Conservation (phyloP, 352 stramenopile genomes). For the Aphanomyces euteiches region DNA sequence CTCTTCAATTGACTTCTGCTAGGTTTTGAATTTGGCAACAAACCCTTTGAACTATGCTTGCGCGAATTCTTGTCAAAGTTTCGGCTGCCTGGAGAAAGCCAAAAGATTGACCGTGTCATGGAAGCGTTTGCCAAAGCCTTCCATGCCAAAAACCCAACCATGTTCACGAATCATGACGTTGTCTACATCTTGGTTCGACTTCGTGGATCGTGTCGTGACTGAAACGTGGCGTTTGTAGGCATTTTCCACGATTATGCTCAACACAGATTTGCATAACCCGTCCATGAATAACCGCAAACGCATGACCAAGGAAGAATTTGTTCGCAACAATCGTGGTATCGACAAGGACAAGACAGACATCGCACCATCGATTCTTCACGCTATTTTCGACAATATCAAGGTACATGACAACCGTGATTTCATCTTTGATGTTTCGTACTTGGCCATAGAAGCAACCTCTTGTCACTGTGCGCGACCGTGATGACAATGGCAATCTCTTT, state of each 20-base stretch:
- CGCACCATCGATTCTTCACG: conserved; percentile 86
- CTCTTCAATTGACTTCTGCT: conserved; percentile 49
- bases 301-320: conserved; percentile 81
- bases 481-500: conserved; percentile 31
- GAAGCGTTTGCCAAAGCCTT: conserved; percentile 91
- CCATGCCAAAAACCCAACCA: conserved; percentile 59
- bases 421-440: background rate
- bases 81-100: conserved; percentile 95
- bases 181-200: conserved; percentile 91
- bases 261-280: conserved; percentile 96
- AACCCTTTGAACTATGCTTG: conserved; percentile 86
- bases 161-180: conserved; percentile 95
- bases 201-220: background rate
- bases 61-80: conserved; percentile 93
- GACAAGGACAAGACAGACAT: conserved; percentile 91
- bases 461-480: conserved; percentile 19
- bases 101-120: conserved; percentile 98
- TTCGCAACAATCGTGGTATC: conserved; percentile 83
- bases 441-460: conserved; percentile 19
- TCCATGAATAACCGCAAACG: conserved; percentile 89
- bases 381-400: conserved; percentile 97
- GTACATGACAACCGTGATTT: conserved; percentile 12
- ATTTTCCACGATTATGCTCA: conserved; percentile 99
- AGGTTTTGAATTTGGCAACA: conserved; percentile 92
- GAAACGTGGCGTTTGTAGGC: conserved; percentile 35